These are phyloP conservation scores for Fonsecaea nubica DNA, from an alignment of 2,329 filamentous ascomycete genomes.

Conservation along the genomic window DNA sequence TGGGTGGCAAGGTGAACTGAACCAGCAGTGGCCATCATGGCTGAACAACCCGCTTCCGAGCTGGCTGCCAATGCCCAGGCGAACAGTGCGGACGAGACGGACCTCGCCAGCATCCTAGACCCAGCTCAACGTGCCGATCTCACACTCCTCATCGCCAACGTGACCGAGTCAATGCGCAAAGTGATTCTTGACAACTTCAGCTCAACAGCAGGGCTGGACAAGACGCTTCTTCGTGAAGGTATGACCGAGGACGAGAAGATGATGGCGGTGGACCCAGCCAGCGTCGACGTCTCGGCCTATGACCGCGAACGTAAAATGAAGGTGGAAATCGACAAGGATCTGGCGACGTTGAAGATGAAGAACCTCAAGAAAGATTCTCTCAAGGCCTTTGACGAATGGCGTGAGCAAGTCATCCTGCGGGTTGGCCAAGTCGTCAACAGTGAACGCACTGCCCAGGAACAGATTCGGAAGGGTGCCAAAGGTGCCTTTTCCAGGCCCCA, in stretches of 20 bases:
- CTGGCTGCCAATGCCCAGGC: conserved; percentile 24
- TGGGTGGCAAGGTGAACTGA: background rate
- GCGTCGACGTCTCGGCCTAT: conserved; percentile 40
- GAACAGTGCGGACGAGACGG: conserved; percentile 41
- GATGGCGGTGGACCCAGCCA: conserved; percentile 41
- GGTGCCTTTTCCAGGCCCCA: conserved; percentile 25
- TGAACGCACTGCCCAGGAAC: conserved; percentile 51
- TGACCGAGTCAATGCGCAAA: conserved; percentile 51
- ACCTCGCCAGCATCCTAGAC: conserved; percentile 52
- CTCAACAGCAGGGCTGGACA: conserved; percentile 40
- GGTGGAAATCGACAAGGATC: conserved; percentile 48
- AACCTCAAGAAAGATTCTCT: conserved; percentile 71
- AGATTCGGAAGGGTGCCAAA: conserved; percentile 44
- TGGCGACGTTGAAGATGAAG: conserved; percentile 39
- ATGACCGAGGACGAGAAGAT: conserved; percentile 42
- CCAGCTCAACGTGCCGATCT: conserved; percentile 52
- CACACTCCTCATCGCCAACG: conserved; percentile 50
- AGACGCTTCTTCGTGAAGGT: conserved; percentile 28
- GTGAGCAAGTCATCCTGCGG: conserved; percentile 70
- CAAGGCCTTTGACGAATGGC: conserved; percentile 80
- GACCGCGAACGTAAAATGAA: conserved; percentile 42
- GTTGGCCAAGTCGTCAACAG: conserved; percentile 71
- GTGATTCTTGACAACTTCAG: conserved; percentile 49
- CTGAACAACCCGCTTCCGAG: conserved; percentile 21
- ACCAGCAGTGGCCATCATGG: conserved; percentile 13